phyloP scores from a whole-genome alignment of 2,329 filamentous ascomycete species.

The Aspergillus candidus region DNA sequence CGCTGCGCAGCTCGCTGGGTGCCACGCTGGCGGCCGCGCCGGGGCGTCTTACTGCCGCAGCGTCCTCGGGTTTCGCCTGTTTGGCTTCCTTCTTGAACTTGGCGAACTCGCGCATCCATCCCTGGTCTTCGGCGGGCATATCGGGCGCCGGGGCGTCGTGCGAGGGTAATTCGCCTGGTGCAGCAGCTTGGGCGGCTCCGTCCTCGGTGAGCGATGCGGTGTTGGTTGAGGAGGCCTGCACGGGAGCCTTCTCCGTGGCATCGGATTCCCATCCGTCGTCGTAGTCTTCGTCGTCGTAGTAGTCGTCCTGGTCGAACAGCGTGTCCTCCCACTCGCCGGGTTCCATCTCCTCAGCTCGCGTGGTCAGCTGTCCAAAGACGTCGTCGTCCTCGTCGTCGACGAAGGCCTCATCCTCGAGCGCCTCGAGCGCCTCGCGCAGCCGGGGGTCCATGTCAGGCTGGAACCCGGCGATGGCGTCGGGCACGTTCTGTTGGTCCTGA shows the following conservation, averaged over 20 bases:
- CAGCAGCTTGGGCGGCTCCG: conserved; percentile 13
- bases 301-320: conserved; percentile 48
- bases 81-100: conserved; percentile 81
- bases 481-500: conserved; percentile 86
- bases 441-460: conserved; percentile 97
- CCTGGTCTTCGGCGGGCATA: conserved; percentile 59
- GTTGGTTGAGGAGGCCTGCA: conserved; percentile 28
- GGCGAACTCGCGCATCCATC: conserved; percentile 88
- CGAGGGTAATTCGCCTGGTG: conserved; percentile 30
- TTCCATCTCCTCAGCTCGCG: conserved; percentile 65
- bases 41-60: conserved; percentile 19
- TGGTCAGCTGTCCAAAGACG: conserved; percentile 67
- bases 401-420: conserved; percentile 90
- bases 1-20: conserved; percentile 38
- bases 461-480: conserved; percentile 86
- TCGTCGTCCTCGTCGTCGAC: conserved; percentile 80
- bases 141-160: conserved; percentile 36
- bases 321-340: conserved; percentile 69
- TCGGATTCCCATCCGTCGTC: conserved; percentile 95
- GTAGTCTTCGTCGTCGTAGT: conserved; percentile 21
- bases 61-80: conserved; percentile 18
- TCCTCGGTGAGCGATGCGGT: conserved; percentile 2
- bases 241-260: conserved; percentile 70
- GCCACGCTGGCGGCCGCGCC: conserved; percentile 31
- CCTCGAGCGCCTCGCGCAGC: conserved; percentile 83